Percentiles rank a stretch among this genome's conserved stretches.
phyloP scores from a whole-genome alignment of 805 yeast species.

The Candida sakaeoensis region DNA sequence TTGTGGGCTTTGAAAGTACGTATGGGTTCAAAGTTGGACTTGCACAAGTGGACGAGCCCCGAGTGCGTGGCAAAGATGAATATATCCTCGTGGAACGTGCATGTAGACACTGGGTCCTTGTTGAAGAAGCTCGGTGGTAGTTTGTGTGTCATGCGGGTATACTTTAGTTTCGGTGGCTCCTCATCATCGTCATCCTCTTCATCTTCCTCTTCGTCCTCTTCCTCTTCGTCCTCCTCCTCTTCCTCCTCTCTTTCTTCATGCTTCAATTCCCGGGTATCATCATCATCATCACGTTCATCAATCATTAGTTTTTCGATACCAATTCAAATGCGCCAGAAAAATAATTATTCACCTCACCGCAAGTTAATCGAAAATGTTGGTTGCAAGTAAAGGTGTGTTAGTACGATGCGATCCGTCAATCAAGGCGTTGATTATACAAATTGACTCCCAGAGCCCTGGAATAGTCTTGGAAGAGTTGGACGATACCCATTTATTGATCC shows the following conservation, averaged over 20 bases:
- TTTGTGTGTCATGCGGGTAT: constrained; percentile 56
- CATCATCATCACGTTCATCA: background rate
- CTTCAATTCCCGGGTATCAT: background rate
- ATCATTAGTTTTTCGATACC: background rate
- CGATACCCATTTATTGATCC: constrained; percentile 84
- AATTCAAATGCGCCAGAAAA: background rate
- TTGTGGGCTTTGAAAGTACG: constrained; percentile 81
- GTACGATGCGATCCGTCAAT: constrained; percentile 85
- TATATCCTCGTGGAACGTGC: constrained; percentile 54
- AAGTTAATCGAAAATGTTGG: constrained; percentile 32
- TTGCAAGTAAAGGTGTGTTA: constrained; percentile 41
- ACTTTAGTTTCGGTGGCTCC: constrained; percentile 74
- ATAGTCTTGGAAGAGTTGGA: constrained; percentile 75
- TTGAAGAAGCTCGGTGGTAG: constrained; percentile 69
- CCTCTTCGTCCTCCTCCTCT: background rate
- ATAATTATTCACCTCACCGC: too few relatives aligned
- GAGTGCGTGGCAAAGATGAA: constrained; percentile 87
- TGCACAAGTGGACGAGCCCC: constrained; percentile 70
- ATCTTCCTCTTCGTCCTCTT: constrained; percentile 9
- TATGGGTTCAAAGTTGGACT: constrained; percentile 54
- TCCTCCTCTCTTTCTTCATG: too few relatives aligned
- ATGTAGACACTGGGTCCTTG: constrained; percentile 75
- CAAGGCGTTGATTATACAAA: constrained; percentile 75
- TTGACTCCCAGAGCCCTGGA: constrained; percentile 74
- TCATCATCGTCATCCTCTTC: constrained; percentile 13